A percentile compares a stretch with the other conserved stretches of the same genome.
Conservation (phyloP, 2,329 filamentous ascomycete genomes). For the Stromatinia cepivora region DNA sequence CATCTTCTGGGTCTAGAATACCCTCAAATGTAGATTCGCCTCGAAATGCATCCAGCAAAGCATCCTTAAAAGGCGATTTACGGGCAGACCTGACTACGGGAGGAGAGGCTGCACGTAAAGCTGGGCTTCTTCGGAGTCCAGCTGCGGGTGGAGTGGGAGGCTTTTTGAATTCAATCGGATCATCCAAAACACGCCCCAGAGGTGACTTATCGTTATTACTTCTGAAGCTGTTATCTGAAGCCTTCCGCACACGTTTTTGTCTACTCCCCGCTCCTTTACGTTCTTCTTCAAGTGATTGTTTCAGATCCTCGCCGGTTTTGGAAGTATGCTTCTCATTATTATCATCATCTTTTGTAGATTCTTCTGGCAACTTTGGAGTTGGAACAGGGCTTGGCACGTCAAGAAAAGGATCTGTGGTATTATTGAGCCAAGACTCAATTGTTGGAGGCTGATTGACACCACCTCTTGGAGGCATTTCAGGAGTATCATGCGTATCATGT, state of each 20-base stretch:
- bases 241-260: conserved; percentile 30
- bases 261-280: conserved; percentile 19
- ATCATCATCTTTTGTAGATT: conserved; percentile 39
- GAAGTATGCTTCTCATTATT: conserved; percentile 33
- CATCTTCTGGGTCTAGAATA: conserved; percentile 27
- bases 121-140: conserved; percentile 56
- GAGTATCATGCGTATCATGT: conserved; percentile 55
- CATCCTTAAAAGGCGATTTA: conserved; percentile 57
- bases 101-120: conserved; percentile 52
- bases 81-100: conserved; percentile 46
- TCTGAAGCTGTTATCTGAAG: conserved; percentile 27
- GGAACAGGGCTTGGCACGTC: conserved; percentile 43
- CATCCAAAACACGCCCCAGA: conserved; percentile 5
- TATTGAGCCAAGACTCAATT: conserved; percentile 66
- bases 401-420: conserved; percentile 62
- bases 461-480: conserved; percentile 47
- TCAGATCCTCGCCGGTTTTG: conserved; percentile 27
- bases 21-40: conserved; percentile 53
- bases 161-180: conserved; percentile 19
- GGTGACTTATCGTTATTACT: conserved; percentile 19
- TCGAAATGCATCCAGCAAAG: conserved; percentile 61
- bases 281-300: conserved; percentile 23
- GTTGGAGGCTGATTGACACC: conserved; percentile 59
- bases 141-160: conserved; percentile 35
- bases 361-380: conserved; percentile 31